Conservation (phyloP, 2,329 filamentous ascomycete species). For the Fusarium beomiforme region DNA sequence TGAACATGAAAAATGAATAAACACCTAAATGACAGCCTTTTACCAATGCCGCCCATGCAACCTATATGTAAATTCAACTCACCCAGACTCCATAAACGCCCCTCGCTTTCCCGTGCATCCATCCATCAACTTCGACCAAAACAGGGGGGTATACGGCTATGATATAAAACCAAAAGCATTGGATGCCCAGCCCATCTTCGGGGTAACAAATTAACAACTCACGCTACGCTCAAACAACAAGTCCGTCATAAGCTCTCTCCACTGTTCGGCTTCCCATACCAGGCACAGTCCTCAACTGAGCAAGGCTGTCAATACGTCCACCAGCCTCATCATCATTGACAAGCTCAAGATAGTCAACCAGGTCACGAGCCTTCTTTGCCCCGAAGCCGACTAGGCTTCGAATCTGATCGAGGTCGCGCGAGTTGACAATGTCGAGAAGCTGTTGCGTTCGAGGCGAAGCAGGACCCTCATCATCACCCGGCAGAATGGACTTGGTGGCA, state of each 20-base stretch:
- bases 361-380: slow-evolving; percentile 73
- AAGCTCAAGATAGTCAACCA: slow-evolving; percentile 65
- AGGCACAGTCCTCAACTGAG: slow-evolving; percentile 63
- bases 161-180: slow-evolving; percentile 39
- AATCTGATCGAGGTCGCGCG: slow-evolving; percentile 72
- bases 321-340: slow-evolving; percentile 51
- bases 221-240: slow-evolving; percentile 43
- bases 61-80: slow-evolving; percentile 8
- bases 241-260: slow-evolving; percentile 64
- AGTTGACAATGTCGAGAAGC: slow-evolving; percentile 78
- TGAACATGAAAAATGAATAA: not conserved
- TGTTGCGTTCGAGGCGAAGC: slow-evolving; percentile 67
- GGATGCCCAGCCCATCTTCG: slow-evolving; percentile 14
- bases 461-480: slow-evolving; percentile 54
- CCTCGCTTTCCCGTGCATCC: slow-evolving; percentile 29
- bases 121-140: slow-evolving; percentile 24
- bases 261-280: slow-evolving; percentile 67
- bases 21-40: slow-evolving; percentile 15
- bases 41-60: slow-evolving; percentile 35
- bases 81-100: slow-evolving; percentile 36
- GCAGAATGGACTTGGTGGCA: slow-evolving; percentile 36
- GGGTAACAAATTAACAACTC: not conserved
- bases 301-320: slow-evolving; percentile 57
- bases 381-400: slow-evolving; percentile 75
- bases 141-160: slow-evolving; percentile 38